These are phyloP conservation scores for Penicillium roqueforti DNA, from an alignment of 495 filamentous ascomycete species.

Conservation along the genomic window DNA sequence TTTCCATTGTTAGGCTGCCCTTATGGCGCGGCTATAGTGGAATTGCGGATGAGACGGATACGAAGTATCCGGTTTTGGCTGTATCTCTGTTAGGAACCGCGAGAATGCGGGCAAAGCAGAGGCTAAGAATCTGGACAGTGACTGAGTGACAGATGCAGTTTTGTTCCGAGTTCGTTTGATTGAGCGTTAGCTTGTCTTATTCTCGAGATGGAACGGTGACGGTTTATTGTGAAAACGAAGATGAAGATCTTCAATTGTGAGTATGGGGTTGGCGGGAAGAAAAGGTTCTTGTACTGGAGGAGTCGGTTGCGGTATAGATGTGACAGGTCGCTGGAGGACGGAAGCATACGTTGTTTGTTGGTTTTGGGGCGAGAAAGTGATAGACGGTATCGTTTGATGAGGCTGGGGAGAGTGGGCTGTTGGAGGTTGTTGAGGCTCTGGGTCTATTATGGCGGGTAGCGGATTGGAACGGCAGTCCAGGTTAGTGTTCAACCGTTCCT, in stretches of 20 bases:
- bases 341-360: conserved; percentile 9
- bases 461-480: background rate
- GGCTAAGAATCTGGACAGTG: no score
- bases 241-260: conserved; percentile 17
- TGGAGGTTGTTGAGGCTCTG: conserved; percentile 2
- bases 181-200: conserved; percentile 6
- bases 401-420: conserved; percentile 4
- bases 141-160: no score
- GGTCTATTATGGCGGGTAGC: conserved; percentile 5
- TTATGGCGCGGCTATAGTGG: no score
- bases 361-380: background rate
- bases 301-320: background rate
- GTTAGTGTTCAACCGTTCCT: no score
- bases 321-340: conserved; percentile 6
- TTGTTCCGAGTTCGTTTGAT: background rate
- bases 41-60: no score
- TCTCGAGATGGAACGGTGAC: conserved; percentile 14
- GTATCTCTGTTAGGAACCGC: no score
- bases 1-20: no score
- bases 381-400: background rate
- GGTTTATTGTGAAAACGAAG: conserved; percentile 12
- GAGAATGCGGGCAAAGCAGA: no score
- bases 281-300: background rate
- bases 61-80: no score
- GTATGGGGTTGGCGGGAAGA: conserved; percentile 7